Base-by-base conservation (phyloP, 208 protist species). In the Porcisia hertigi region DNA sequence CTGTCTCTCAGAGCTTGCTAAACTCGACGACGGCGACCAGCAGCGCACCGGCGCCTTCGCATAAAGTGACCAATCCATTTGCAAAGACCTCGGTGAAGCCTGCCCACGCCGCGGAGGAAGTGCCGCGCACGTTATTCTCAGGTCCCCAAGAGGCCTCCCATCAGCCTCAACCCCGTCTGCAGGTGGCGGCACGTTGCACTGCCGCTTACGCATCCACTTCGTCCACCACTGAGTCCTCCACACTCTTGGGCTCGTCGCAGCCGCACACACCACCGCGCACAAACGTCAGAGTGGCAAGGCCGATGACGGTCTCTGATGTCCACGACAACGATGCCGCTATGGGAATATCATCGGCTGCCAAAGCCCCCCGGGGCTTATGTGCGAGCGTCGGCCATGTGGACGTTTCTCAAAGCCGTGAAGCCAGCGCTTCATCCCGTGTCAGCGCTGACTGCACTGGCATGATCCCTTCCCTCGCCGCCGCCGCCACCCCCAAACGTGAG, bases 51-150 rank as follows among this genome's bases (percentile, higher is more conserved):
- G 53, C 25, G 0, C 58, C 36, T 14, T 18, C 67, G 16, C 81
- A 52, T 47, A 87, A 84, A 52, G 60, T 82, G n/a, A 47, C 54
- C 49, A 89, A 92, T 45, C 87, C 87, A 2, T 92, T 92, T 79
- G 79, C 73, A 2, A 79, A 73, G 54, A 53, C 86, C 30, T 14
- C 66, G 8, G 62, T 69, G 8, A 49, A 39, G 18, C 23, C 60
- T 5, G 53, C 9, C 7, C 14, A 58, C 8, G 54, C 69, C 53
- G 53, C 34, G 12, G 66, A 71, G 20, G 41, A 67, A 20, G 41
- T 34, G 23, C 63, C 20, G 41, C 63, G n/a, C 25, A 2, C 23
- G 30, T 52, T 43, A n/a, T 25, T 67, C 39, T 8, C 63, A 47
- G n/a, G 23, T 5, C 55, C 58, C 2, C 55, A n/a, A 36, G 12